Evolutionary conservation across 1,284 basidiomycete genomes (phyloP).

Genomic region (Naganishia liquefaciens): DNA sequence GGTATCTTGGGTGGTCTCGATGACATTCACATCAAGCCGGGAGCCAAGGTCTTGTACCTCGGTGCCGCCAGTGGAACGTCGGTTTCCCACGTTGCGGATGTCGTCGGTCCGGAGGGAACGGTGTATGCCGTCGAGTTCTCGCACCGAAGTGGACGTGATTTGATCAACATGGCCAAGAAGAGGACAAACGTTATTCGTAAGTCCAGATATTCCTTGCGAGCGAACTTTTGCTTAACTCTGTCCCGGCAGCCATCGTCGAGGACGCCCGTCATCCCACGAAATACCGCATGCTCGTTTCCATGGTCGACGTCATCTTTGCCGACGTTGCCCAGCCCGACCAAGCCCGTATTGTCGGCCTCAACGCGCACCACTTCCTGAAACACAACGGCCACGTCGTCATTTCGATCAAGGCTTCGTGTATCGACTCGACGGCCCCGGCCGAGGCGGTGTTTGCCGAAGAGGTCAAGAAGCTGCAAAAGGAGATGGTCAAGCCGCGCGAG

Average conservation of each 20-base stretch:
- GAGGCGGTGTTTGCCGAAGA: slow-evolving; percentile 89
- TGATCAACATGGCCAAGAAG: slow-evolving; percentile 99
- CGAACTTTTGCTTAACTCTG: not conserved
- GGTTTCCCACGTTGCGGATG: slow-evolving; percentile 97
- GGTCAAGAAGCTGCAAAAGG: slow-evolving; percentile 78
- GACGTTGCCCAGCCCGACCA: slow-evolving; percentile 99
- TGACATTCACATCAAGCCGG: slow-evolving; percentile 88
- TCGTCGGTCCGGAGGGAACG: slow-evolving; percentile 93
- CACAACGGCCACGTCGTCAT: slow-evolving; percentile 90
- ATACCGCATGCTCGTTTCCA: slow-evolving; percentile 90
- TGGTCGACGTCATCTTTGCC: slow-evolving; percentile 95
- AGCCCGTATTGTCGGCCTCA: slow-evolving; percentile 89
- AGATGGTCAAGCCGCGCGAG: slow-evolving; percentile 87
- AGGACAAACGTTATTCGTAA: slow-evolving; percentile 96
- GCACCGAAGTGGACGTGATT: slow-evolving; percentile 89
- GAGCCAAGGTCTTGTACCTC: slow-evolving; percentile 95
- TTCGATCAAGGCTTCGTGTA: slow-evolving; percentile 99
- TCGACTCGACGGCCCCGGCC: slow-evolving; percentile 90
- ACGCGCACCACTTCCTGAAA: slow-evolving; percentile 96
- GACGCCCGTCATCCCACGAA: slow-evolving; percentile 93
- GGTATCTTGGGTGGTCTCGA: slow-evolving; percentile 96
- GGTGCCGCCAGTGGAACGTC: slow-evolving; percentile 96
- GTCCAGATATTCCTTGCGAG: not conserved
- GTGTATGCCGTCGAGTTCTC: slow-evolving; percentile 99
- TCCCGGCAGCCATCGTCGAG: slow-evolving; percentile 79